These are phyloP conservation scores for Phyllosticta citriasiana DNA, from an alignment of 2,329 filamentous ascomycete species.

Conservation along the genomic window DNA sequence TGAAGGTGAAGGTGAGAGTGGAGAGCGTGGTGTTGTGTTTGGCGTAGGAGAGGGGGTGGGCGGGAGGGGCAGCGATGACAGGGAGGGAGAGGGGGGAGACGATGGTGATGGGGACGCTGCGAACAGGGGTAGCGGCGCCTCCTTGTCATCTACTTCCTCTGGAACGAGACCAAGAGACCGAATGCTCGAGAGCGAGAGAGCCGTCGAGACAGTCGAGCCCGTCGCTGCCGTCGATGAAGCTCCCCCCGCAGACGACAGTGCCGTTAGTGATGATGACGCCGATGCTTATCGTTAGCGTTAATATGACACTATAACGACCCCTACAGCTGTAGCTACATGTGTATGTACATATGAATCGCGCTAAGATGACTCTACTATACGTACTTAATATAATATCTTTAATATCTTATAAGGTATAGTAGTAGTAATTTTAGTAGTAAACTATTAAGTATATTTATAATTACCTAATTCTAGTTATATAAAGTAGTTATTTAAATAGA, in stretches of 20 bases:
- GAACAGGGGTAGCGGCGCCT: neutral
- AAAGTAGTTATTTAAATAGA: too few species aligned
- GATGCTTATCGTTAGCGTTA: neutral
- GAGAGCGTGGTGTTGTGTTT: neutral
- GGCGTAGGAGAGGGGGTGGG: neutral
- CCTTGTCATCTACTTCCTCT: neutral
- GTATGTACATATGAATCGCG: neutral
- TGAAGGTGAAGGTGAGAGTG: neutral
- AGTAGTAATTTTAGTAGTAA: too few species aligned
- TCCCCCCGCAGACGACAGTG: neutral
- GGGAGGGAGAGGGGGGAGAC: neutral
- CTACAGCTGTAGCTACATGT: slow-evolving; percentile 4
- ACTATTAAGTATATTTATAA: too few species aligned
- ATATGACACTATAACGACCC: neutral
- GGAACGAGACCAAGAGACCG: neutral
- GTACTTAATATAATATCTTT: too few species aligned
- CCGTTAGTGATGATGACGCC: neutral
- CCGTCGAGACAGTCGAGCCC: neutral
- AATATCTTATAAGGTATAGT: too few species aligned
- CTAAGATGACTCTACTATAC: too few species aligned
- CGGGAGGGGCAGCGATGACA: neutral
- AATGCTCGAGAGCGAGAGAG: neutral
- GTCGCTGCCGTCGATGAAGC: neutral
- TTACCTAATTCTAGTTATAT: too few species aligned
- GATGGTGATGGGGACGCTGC: neutral